Evolutionary conservation across 2,329 filamentous ascomycete species (phyloP).

Genomic region (Epicoccum nigrum): DNA sequence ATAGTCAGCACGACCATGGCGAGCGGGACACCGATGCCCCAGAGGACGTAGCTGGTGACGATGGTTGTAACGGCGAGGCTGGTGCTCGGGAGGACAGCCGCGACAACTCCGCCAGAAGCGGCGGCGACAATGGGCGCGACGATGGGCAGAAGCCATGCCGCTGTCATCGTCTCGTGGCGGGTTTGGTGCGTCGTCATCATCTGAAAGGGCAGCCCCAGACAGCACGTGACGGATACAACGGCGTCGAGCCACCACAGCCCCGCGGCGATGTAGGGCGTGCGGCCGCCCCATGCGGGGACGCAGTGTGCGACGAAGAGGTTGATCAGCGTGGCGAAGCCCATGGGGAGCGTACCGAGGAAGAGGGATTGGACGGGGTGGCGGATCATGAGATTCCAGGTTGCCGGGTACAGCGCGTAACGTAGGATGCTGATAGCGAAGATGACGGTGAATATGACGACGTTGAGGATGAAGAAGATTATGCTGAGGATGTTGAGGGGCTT

Average conservation of each 20-base stretch:
- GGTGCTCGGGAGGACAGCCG: constrained; percentile 61
- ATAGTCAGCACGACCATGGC: constrained; percentile 67
- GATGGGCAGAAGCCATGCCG: constrained; percentile 69
- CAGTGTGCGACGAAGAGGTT: constrained; percentile 69
- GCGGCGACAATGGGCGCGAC: constrained; percentile 69
- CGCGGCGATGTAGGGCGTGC: constrained; percentile 55
- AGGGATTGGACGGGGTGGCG: constrained; percentile 69
- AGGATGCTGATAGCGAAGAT: constrained; percentile 62
- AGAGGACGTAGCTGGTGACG: constrained; percentile 68
- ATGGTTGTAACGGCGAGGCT: constrained; percentile 65
- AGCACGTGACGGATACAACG: constrained; percentile 51
- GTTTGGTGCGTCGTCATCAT: constrained; percentile 41
- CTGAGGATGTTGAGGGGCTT: constrained; percentile 60
- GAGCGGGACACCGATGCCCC: constrained; percentile 67
- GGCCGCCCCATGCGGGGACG: constrained; percentile 62
- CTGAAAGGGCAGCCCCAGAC: constrained; percentile 36
- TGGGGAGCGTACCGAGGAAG: constrained; percentile 70
- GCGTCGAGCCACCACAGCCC: constrained; percentile 58
- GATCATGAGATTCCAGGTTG: constrained; percentile 71
- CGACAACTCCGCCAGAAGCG: constrained; percentile 66
- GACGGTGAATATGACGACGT: constrained; percentile 60
- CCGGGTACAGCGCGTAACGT: constrained; percentile 69
- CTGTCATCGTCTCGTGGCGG: constrained; percentile 60
- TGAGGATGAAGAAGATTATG: constrained; percentile 65
- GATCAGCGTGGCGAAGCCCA: constrained; percentile 71